Conservation (phyloP, 768 basidiomycete species). For the Psilocybe subaeruginosa region DNA sequence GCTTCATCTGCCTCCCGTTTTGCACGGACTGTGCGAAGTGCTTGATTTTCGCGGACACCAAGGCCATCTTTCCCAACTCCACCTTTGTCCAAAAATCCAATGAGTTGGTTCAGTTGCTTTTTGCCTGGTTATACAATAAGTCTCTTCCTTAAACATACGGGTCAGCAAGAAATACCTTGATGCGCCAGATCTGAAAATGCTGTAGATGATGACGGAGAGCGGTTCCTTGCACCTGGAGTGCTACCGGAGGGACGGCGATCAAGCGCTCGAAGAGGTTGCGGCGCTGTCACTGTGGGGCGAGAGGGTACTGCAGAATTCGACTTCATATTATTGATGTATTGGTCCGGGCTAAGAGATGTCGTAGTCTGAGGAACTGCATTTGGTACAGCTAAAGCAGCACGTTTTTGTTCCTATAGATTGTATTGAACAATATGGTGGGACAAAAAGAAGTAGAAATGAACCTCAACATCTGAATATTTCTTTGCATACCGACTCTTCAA, state of each 20-base stretch:
- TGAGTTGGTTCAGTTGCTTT: conserved; percentile 83
- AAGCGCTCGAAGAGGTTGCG: conserved; percentile 75
- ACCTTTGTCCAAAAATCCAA: conserved; percentile 83
- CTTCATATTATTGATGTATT: conserved; percentile 41
- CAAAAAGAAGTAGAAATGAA: conserved; percentile 23
- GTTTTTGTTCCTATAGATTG: conserved; percentile 63
- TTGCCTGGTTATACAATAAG: conserved; percentile 55
- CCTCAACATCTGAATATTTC: conserved; percentile 90
- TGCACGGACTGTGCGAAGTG: conserved; percentile 76
- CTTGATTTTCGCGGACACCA: conserved; percentile 63
- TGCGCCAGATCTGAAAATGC: conserved; percentile 88
- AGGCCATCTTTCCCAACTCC: conserved; percentile 62
- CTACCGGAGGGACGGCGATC: conserved; percentile 75
- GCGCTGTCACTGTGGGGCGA: conserved; percentile 63
- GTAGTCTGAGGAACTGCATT: conserved; percentile 35
- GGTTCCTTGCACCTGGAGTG: conserved; percentile 54
- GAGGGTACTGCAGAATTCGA: conserved; percentile 48
- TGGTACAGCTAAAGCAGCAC: conserved; percentile 40
- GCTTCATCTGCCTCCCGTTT: conserved; percentile 94
- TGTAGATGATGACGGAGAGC: conserved; percentile 82
- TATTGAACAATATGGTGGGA: neutral
- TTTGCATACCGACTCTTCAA: conserved; percentile 79
- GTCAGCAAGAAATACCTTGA: conserved; percentile 54
- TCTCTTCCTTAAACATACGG: neutral
- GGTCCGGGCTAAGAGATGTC: conserved; percentile 29